These are phyloP conservation scores for Aspergillus sp. DNA, from an alignment of 2,329 filamentous ascomycete species.

Conservation along the genomic window DNA sequence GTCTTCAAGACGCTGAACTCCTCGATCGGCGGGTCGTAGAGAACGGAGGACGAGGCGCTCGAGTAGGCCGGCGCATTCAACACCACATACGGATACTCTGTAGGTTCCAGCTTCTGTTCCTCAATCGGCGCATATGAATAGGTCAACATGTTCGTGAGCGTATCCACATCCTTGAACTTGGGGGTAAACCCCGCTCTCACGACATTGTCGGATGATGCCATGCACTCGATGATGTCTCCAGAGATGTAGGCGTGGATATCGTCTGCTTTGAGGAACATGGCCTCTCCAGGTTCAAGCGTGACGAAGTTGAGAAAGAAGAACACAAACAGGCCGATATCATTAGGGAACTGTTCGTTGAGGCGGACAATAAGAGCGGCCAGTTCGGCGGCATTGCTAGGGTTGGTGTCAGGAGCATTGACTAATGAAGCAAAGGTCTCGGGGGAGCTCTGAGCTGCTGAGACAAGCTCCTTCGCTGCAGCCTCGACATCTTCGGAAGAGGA, in stretches of 20 bases:
- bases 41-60: constrained; percentile 69
- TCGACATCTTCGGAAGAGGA: constrained; percentile 69
- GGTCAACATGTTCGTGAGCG: constrained; percentile 86
- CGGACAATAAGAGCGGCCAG: constrained; percentile 77
- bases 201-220: constrained; percentile 98
- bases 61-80: constrained; percentile 83
- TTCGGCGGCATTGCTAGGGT: constrained; percentile 54
- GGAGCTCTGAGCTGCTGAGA: constrained; percentile 70
- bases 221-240: constrained; percentile 93
- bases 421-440: constrained; percentile 72
- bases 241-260: constrained; percentile 90
- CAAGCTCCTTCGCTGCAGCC: constrained; percentile 68
- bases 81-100: constrained; percentile 82
- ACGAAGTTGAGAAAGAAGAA: constrained; percentile 98
- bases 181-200: constrained; percentile 96
- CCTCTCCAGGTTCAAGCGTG: constrained; percentile 83
- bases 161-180: constrained; percentile 96
- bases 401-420: constrained; percentile 37
- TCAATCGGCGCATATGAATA: constrained; percentile 94
- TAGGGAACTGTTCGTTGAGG: constrained; percentile 81
- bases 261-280: constrained; percentile 93
- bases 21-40: constrained; percentile 96
- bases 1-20: constrained; percentile 91
- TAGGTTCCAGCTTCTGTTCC: constrained; percentile 89
- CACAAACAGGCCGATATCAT: constrained; percentile 91